Base-by-base conservation (phyloP, 345 rosid genomes). In the Linum trigynum region DNA sequence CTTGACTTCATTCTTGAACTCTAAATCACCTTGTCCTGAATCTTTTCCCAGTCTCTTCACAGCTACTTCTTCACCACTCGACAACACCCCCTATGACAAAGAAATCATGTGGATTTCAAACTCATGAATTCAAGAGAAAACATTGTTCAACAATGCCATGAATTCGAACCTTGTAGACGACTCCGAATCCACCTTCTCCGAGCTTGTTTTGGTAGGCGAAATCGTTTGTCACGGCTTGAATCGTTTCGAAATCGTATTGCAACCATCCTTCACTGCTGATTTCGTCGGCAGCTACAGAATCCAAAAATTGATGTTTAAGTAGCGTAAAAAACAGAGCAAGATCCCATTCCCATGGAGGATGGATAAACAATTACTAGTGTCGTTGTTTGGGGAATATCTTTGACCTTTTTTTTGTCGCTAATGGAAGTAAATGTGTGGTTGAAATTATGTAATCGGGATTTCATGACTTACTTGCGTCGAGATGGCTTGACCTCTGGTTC, bases 1-100 rank as follows among this genome's bases (percentile, higher is more conserved):
- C 0, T 64, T 5, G 2, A 77, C 82, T 60, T 82, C 79, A 35
- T 75, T 82, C 42, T 71, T 77, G 23, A 82, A 79, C 50, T 82
- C 83, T 10, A 7, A 0, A 32, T 75, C 80, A 16, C 86, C 82
- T 69, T 82, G 83, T 2, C 75, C 72, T 0, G 82, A 79, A 64
- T 38, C 64, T 23, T 5, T 35, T 0, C 78, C 71, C 4, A 82
- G 73, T 45, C 83, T 71, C 61, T 82, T 82, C 12, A 77, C 81
- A 0, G 79, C 81, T 4, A 82, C 32, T 8, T 69, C 55, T 58
- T 67, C 70, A 38, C 75, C 75, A 5, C 71, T 32, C 1, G 67
- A 42, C 40, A 77, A 71, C 5, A 3, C 60, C 8, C 78, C 80
- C 83, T 79, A 23, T 23, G 32, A 23, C 32, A 23, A 48, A 3